A percentile compares a stretch with the other conserved stretches of the same genome.
Evolutionary conservation across 257 asterid species (phyloP).

Genomic region (Echites panduratus): DNA sequence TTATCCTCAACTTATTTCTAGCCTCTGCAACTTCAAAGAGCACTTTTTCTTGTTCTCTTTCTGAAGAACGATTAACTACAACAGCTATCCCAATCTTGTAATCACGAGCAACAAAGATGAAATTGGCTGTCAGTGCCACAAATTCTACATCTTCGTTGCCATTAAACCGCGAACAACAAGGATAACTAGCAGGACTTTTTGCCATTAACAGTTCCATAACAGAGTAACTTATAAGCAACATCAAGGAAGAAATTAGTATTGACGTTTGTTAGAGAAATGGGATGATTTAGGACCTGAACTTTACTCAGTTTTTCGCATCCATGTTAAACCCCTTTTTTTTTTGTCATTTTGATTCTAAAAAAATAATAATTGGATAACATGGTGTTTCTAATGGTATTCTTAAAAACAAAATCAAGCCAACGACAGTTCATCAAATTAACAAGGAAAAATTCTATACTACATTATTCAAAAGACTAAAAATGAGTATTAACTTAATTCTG

Average conservation of each 20-base stretch:
- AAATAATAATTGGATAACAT: too few species aligned
- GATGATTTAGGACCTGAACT: too few species aligned
- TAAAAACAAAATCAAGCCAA: too few species aligned
- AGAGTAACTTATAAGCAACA: neutral
- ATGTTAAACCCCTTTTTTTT: too few species aligned
- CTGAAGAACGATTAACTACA: slow-evolving; percentile 63
- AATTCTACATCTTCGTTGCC: slow-evolving; percentile 45
- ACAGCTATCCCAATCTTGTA: slow-evolving; percentile 82
- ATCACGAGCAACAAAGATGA: slow-evolving; percentile 97
- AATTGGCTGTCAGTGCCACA: slow-evolving; percentile 75
- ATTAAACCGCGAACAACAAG: neutral
- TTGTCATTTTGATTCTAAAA: too few species aligned
- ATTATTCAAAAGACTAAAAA: too few species aligned
- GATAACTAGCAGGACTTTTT: neutral
- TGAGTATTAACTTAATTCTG: too few species aligned
- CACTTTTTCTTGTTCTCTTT: slow-evolving; percentile 60
- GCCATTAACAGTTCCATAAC: neutral
- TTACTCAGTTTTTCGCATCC: too few species aligned
- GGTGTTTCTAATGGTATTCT: too few species aligned
- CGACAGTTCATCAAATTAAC: too few species aligned
- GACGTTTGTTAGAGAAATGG: too few species aligned
- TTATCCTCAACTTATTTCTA: slow-evolving; percentile 58
- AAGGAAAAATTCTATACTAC: too few species aligned
- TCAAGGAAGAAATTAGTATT: neutral
- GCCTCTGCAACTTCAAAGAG: slow-evolving; percentile 79